Conservation (phyloP, 345 rosid genomes). For the Rhizophora mangle region DNA sequence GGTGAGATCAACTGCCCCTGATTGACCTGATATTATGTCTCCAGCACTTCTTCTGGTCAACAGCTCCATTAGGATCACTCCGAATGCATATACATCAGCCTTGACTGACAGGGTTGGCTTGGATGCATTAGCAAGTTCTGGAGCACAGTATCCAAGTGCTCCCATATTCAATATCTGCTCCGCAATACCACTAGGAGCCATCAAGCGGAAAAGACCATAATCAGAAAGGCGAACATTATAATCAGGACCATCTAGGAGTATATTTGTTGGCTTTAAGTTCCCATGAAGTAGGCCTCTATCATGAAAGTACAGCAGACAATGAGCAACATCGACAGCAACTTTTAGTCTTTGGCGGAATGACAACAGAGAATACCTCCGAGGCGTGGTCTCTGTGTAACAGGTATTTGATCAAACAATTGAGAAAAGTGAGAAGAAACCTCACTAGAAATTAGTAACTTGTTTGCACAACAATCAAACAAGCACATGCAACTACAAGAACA, state of each 20-base stretch:
- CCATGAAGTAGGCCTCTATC: slow-evolving; percentile 83
- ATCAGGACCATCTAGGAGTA: slow-evolving; percentile 57
- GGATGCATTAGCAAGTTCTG: slow-evolving; percentile 65
- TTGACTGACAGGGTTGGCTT: slow-evolving; percentile 67
- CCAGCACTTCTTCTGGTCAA: slow-evolving; percentile 85
- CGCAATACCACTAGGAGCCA: slow-evolving; percentile 76
- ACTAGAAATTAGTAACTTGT: too few relatives aligned
- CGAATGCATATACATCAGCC: slow-evolving; percentile 81
- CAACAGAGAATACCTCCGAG: slow-evolving; percentile 74
- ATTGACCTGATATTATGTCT: slow-evolving; percentile 91
- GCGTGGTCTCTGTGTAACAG: slow-evolving; percentile 73
- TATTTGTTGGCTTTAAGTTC: slow-evolving; percentile 81
- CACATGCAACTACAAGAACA: too few relatives aligned
- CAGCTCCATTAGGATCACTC: slow-evolving; percentile 89
- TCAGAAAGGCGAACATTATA: slow-evolving; percentile 57
- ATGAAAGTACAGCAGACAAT: slow-evolving; percentile 68
- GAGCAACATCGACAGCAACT: slow-evolving; percentile 75
- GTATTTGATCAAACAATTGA: slow-evolving; percentile 1
- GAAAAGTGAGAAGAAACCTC: neutral
- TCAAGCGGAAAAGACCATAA: slow-evolving; percentile 79
- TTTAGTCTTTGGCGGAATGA: slow-evolving; percentile 76
- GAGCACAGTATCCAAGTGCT: slow-evolving; percentile 91
- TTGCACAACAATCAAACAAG: too few relatives aligned
- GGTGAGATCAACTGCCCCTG: slow-evolving; percentile 85
- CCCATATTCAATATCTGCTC: slow-evolving; percentile 89